These are phyloP conservation scores for Paramecium pentaurelia DNA, from an alignment of 73 alveolate genomes.

Conservation along the genomic window DNA sequence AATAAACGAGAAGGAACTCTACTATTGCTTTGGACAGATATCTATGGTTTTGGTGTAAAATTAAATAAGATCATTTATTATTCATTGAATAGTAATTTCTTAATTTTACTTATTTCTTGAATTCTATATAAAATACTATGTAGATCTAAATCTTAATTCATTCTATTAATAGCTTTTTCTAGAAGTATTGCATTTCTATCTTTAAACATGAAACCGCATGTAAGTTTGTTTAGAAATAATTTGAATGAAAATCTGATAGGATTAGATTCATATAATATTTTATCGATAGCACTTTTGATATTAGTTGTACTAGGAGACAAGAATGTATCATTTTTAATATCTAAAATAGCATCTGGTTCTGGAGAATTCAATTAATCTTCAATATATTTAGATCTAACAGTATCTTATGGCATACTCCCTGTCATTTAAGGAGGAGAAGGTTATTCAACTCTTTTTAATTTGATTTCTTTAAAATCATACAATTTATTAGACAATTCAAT, in stretches of 20 bases:
- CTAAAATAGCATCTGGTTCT: neutral
- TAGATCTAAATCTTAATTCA: neutral
- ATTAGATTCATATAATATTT: neutral
- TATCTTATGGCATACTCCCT: neutral
- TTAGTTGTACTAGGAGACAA: neutral
- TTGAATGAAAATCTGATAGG: neutral
- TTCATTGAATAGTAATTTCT: neutral
- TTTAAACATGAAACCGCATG: neutral
- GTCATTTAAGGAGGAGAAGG: neutral
- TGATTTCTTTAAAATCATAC: neutral
- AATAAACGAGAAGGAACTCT: neutral
- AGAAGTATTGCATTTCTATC: neutral
- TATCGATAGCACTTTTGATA: neutral
- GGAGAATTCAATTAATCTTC: neutral
- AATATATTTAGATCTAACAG: neutral
- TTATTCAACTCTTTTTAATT: neutral
- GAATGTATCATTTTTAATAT: neutral
- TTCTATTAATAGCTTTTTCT: neutral
- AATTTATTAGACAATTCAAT: constrained; percentile 1
- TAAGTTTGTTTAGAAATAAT: neutral
- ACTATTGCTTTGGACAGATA: neutral
- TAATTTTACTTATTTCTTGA: neutral
- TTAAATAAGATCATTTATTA: neutral
- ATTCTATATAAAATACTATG: neutral
- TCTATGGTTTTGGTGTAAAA: neutral